phyloP scores from a whole-genome alignment of 768 basidiomycete genomes.

The Termitomyces bulborhizus region DNA sequence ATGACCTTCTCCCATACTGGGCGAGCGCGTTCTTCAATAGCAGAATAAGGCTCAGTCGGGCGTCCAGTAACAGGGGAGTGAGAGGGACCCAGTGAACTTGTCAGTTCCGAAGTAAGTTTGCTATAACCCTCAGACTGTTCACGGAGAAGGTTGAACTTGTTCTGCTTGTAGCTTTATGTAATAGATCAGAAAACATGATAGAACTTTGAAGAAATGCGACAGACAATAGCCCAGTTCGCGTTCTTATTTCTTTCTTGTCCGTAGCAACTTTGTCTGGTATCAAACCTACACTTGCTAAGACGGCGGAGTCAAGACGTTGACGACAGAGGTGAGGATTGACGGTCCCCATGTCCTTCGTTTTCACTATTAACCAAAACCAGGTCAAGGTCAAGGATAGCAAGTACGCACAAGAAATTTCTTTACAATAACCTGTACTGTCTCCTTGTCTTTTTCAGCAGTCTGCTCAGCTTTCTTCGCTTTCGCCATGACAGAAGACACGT shows the following conservation, averaged over 20 bases:
- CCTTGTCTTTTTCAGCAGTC: slow-evolving; percentile 58
- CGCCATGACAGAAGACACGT: slow-evolving; percentile 15
- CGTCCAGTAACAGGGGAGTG: slow-evolving; percentile 64
- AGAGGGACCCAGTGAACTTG: slow-evolving; percentile 67
- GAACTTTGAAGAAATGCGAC: slow-evolving; percentile 22
- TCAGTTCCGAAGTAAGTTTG: slow-evolving; percentile 82
- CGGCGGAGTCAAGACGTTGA: slow-evolving; percentile 65
- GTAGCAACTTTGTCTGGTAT: slow-evolving; percentile 60
- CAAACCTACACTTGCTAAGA: slow-evolving; percentile 60
- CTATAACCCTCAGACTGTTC: slow-evolving; percentile 98
- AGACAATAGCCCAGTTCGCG: slow-evolving; percentile 76
- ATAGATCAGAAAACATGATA: slow-evolving; percentile 1
- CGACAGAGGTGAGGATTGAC: slow-evolving; percentile 57
- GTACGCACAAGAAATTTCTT: slow-evolving; percentile 54
- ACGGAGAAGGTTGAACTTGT: slow-evolving; percentile 95
- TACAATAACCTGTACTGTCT: slow-evolving; percentile 49
- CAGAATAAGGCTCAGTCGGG: slow-evolving; percentile 51
- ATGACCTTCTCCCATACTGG: slow-evolving; percentile 81
- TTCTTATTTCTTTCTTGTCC: slow-evolving; percentile 77
- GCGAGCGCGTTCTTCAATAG: slow-evolving; percentile 58
- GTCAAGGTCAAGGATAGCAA: neutral
- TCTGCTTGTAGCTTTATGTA: slow-evolving; percentile 82
- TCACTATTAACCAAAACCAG: neutral
- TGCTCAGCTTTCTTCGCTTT: slow-evolving; percentile 45
- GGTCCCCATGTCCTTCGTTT: slow-evolving; percentile 49